These are phyloP conservation scores for Sporothrix euskadiensis DNA, from an alignment of 2,329 filamentous ascomycete genomes.

Conservation along the genomic window DNA sequence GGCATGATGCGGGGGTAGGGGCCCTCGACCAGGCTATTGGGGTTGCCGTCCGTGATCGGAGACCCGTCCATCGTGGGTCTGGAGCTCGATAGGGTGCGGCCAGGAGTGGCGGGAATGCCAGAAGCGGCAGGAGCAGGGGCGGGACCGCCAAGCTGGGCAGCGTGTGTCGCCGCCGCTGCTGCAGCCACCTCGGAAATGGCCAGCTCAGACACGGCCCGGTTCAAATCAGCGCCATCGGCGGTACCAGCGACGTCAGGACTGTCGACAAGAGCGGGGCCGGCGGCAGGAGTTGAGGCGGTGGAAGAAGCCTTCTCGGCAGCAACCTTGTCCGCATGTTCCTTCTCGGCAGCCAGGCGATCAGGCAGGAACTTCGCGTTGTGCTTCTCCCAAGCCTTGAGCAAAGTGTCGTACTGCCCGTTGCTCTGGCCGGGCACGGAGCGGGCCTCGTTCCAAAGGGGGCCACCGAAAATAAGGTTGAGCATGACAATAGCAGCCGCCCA, in stretches of 20 bases:
- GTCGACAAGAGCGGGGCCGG: slow-evolving; percentile 35
- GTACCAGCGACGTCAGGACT: neutral
- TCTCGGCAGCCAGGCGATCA: slow-evolving; percentile 33
- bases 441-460: slow-evolving; percentile 73
- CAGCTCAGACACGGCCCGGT: slow-evolving; percentile 51
- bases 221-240: slow-evolving; percentile 35
- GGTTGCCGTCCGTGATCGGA: slow-evolving; percentile 54
- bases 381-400: slow-evolving; percentile 67
- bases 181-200: neutral
- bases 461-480: slow-evolving; percentile 71
- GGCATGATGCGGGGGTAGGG: slow-evolving; percentile 63
- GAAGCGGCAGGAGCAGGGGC: neutral
- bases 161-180: neutral
- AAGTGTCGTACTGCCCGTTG: slow-evolving; percentile 62
- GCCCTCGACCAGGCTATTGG: slow-evolving; percentile 29
- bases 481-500: slow-evolving; percentile 86
- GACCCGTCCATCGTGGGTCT: slow-evolving; percentile 35
- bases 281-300: neutral
- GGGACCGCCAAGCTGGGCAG: neutral
- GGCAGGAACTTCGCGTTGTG: slow-evolving; percentile 59
- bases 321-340: slow-evolving; percentile 41
- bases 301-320: neutral
- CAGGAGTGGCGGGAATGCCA: neutral
- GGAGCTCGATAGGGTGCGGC: slow-evolving; percentile 26
- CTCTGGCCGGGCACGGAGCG: slow-evolving; percentile 42